These are phyloP conservation scores for Didymella glomerata DNA, from an alignment of 2,329 filamentous ascomycete species.

Conservation along the genomic window DNA sequence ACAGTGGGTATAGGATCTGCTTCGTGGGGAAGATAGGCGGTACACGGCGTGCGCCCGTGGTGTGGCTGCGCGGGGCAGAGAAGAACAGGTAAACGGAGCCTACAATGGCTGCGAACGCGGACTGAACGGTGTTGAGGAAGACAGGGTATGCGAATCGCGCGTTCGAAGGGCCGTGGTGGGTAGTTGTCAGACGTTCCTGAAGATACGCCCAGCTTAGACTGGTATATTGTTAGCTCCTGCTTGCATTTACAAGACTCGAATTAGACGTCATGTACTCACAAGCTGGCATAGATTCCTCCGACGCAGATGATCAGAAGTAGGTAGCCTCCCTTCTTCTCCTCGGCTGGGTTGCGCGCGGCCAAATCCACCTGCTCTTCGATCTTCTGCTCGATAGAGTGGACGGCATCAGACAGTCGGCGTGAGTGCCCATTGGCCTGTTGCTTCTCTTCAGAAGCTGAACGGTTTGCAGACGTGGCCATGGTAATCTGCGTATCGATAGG, in stretches of 20 bases:
- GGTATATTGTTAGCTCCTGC: constrained; percentile 17
- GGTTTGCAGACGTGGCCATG: constrained; percentile 45
- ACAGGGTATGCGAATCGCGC: constrained; percentile 88
- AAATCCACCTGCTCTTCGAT: constrained; percentile 44
- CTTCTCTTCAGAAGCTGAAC: constrained; percentile 40
- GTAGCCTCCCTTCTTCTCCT: constrained; percentile 63
- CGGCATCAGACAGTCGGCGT: constrained; percentile 36
- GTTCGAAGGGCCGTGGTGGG: constrained; percentile 73
- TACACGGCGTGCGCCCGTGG: constrained; percentile 38
- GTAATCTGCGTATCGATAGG: neutral
- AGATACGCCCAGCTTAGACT: constrained; percentile 94
- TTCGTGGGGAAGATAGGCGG: constrained; percentile 77
- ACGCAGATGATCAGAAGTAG: constrained; percentile 85
- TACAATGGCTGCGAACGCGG: constrained; percentile 81
- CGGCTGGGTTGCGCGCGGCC: constrained; percentile 43
- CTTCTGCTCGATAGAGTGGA: constrained; percentile 42
- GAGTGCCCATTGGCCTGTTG: constrained; percentile 33
- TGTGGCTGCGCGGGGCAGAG: constrained; percentile 62
- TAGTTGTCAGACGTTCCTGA: constrained; percentile 97
- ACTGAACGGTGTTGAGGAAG: constrained; percentile 96
- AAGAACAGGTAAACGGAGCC: constrained; percentile 81
- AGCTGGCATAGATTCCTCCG: constrained; percentile 95
- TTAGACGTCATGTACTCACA: constrained; percentile 64
- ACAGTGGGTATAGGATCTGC: constrained; percentile 77
- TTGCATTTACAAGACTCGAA: neutral